These are phyloP conservation scores for Sarcomyxa edulis DNA, from an alignment of 768 basidiomycete species.

Conservation along the genomic window DNA sequence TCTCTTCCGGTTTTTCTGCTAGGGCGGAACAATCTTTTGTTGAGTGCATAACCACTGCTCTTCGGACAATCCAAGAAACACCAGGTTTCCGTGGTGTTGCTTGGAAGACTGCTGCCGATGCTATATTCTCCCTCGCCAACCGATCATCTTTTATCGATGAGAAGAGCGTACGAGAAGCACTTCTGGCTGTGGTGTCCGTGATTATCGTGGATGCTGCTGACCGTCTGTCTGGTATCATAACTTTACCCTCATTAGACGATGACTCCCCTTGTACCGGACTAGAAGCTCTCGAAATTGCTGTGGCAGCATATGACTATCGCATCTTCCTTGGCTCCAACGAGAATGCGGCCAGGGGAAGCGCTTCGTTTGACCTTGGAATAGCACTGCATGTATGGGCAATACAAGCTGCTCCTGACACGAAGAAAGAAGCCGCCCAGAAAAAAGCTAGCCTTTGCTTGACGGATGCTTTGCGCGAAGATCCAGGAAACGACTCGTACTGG, in stretches of 20 bases:
- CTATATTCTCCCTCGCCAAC: conserved; percentile 59
- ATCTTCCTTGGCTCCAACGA: conserved; percentile 52
- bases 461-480: conserved; percentile 69
- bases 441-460: conserved; percentile 52
- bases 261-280: conserved; percentile 20
- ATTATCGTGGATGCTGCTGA: conserved; percentile 34
- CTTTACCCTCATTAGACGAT: conserved; percentile 20
- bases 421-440: conserved; percentile 27
- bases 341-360: conserved; percentile 44
- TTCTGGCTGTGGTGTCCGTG: conserved; percentile 30
- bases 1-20: conserved; percentile 62
- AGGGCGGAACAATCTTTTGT: conserved; percentile 74
- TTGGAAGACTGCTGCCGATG: conserved; percentile 86
- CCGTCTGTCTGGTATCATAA: conserved; percentile 36
- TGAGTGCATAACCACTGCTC: conserved; percentile 46
- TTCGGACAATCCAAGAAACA: conserved; percentile 42
- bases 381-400: conserved; percentile 48
- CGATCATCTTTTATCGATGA: conserved; percentile 45
- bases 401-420: conserved; percentile 22
- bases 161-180: conserved; percentile 24
- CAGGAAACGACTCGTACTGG: conserved; percentile 76
- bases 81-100: conserved; percentile 63
- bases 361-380: conserved; percentile 72
- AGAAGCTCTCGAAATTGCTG: conserved; percentile 43
- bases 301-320: conserved; percentile 58